A percentile compares a stretch with the other conserved stretches of the same genome.
phyloP scores from a whole-genome alignment of 345 rosid genomes.

The Atalantia buxifolia region DNA sequence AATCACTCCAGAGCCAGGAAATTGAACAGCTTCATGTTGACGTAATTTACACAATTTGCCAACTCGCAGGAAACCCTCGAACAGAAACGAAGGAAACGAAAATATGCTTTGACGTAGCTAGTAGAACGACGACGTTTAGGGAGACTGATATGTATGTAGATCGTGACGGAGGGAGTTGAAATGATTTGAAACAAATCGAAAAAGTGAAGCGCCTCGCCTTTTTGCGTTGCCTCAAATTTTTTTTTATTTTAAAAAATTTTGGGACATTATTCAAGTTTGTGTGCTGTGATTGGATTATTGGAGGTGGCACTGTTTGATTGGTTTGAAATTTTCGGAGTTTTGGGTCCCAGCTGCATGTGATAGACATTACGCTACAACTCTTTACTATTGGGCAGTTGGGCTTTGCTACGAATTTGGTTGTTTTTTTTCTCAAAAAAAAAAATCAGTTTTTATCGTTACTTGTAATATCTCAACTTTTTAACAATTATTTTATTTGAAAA shows the following conservation, averaged over 20 bases:
- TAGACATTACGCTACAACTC: no score
- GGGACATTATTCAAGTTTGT: not conserved
- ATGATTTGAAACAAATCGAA: not conserved
- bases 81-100: not conserved
- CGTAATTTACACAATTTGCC: constrained; percentile 3
- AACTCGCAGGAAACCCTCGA: constrained; percentile 14
- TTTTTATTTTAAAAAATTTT: not conserved
- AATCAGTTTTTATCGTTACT: no score
- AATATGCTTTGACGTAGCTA: not conserved
- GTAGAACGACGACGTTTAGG: not conserved
- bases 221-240: no score
- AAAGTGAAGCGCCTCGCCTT: not conserved
- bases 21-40: constrained; percentile 14
- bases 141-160: not conserved
- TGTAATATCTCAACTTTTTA: no score
- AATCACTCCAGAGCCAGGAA: constrained; percentile 9
- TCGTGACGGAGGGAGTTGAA: not conserved
- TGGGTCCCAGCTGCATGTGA: not conserved
- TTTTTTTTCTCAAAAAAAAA: no score
- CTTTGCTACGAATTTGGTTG: no score
- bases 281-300: not conserved
- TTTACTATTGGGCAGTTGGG: no score
- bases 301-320: constrained; percentile 8
- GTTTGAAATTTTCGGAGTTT: not conserved
- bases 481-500: no score